Conservation (phyloP, 2,329 filamentous ascomycete species). For the Aspergillus fumigatiaffinis region DNA sequence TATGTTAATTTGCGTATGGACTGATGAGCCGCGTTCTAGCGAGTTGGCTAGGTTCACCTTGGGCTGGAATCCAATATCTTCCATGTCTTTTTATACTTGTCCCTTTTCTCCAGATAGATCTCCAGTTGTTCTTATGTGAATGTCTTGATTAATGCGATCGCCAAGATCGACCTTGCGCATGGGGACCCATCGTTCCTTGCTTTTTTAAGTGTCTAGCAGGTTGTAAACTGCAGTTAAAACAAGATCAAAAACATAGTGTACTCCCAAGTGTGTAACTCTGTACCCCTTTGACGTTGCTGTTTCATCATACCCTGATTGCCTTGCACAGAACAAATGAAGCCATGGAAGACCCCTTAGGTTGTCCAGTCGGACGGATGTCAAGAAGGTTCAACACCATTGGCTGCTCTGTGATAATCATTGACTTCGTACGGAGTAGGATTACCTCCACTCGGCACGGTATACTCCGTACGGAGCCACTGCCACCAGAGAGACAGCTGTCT, state of each 20-base stretch:
- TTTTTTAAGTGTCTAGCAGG: not conserved
- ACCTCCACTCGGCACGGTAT: not conserved
- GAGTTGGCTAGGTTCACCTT: too few species aligned
- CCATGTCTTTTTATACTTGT: too few species aligned
- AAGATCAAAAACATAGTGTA: not conserved
- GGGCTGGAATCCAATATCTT: too few species aligned
- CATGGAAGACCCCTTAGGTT: not conserved
- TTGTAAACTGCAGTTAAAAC: not conserved
- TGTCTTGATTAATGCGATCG: not conserved
- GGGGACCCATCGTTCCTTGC: not conserved
- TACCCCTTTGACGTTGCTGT: not conserved
- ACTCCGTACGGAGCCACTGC: not conserved
- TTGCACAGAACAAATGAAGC: not conserved
- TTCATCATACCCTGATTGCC: not conserved
- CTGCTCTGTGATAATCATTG: not conserved
- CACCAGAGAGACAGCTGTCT: not conserved
- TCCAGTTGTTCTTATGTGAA: too few species aligned
- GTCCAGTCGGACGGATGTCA: not conserved
- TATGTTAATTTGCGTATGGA: not conserved
- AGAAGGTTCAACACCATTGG: not conserved
- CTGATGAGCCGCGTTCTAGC: not conserved
- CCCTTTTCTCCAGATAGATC: too few species aligned
- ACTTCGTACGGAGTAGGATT: not conserved
- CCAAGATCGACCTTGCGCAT: not conserved
- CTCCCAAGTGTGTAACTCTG: not conserved